Base-by-base conservation (phyloP, 2,329 filamentous ascomycete species). In the Stylonectria norvegica region DNA sequence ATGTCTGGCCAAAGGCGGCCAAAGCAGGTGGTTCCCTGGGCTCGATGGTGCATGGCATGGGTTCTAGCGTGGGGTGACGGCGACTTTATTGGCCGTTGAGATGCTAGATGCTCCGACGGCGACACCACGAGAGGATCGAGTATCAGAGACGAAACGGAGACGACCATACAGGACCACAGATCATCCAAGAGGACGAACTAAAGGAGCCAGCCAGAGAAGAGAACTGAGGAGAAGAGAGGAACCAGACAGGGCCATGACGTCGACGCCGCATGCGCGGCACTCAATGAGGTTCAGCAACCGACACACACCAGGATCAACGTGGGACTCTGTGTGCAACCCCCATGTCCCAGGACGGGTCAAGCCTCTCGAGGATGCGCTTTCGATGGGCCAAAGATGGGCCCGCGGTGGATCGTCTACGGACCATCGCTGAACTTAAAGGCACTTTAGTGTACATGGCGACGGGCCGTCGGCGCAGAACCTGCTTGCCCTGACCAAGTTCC, bases 371-470 rank as follows among this genome's bases (percentile, higher is more conserved):
- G 38, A 38, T 49, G n/a, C n/a, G n/a, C n/a, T n/a, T n/a, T n/a
- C n/a, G n/a, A n/a, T n/a, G n/a, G n/a, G n/a, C n/a, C n/a, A n/a
- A 30, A 30, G 43, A 52, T 42, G 39, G 45, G 39, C 31, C 31
- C 19, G 32, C 22, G 39, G 49, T 41, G 35, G 38, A 40, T 52
- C 41, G 36, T 18, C 42, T 55, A 55, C 53, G 53, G 53, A 50
- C 54, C 53, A 53, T 56, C 53, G 53, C 53, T 55, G 36, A 47
- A 50, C 34, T 41, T 47, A 48, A 50, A 53, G 47, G 6, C 6
- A 18, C 30, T 27, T 38, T 36, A 38, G 44, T 20, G 36, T 30
- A 43, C 39, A 23, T 52, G 42, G 53, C 53, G 53, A 56, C 44
- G 53, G 51, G 45, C 53, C 53, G 53, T 52, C 51, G 51, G 38